A percentile compares a stretch with the other conserved stretches of the same genome.
Evolutionary conservation across 1,139 yeast species (phyloP).

Genomic region (Candida sp.): DNA sequence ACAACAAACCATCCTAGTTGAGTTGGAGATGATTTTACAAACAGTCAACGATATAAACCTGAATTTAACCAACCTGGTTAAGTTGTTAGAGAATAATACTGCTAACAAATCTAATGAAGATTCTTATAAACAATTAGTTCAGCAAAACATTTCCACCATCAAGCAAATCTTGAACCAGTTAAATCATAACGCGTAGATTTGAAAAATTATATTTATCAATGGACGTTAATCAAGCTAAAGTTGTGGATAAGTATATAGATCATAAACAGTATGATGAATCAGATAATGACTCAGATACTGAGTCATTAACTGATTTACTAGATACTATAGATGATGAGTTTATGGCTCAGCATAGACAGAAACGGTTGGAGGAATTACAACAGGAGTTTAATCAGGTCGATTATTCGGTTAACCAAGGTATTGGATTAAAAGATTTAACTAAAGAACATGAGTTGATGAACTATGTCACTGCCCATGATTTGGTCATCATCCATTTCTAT

Average conservation of each 20-base stretch:
- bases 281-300: conserved; percentile 28
- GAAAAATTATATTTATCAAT: conserved; percentile 11
- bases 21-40: conserved; percentile 29
- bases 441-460: conserved; percentile 59
- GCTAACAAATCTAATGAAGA: background rate
- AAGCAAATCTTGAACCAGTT: conserved; percentile 5
- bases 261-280: conserved; percentile 24
- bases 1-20: conserved; percentile 25
- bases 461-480: conserved; percentile 37
- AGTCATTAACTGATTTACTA: conserved; percentile 12
- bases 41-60: conserved; percentile 28
- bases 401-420: conserved; percentile 21
- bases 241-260: conserved; percentile 38
- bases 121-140: conserved; percentile 9
- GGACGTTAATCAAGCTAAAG: conserved; percentile 29
- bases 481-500: conserved; percentile 62
- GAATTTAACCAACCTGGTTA: conserved; percentile 23
- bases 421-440: conserved; percentile 33
- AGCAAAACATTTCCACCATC: conserved; percentile 7
- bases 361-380: conserved; percentile 45
- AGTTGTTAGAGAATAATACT: conserved; percentile 11
- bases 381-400: conserved; percentile 42
- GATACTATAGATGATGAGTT: conserved; percentile 18
- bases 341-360: conserved; percentile 40
- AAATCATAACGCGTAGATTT: background rate